Evolutionary conservation across 805 yeast species (phyloP).

Genomic region (Danielia reshetovae): DNA sequence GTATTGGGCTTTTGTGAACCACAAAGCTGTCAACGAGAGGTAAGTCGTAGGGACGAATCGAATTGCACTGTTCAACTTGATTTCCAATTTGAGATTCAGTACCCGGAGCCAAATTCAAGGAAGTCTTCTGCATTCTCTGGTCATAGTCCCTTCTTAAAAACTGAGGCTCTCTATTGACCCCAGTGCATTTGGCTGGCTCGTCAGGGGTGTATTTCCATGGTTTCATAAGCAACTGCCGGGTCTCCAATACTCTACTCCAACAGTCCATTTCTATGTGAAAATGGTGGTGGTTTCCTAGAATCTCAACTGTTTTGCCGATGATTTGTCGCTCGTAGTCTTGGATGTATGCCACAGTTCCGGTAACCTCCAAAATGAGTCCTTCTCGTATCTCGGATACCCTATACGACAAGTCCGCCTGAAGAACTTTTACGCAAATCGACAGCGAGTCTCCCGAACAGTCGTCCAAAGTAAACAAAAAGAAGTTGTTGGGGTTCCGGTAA

Average conservation of each 20-base stretch:
- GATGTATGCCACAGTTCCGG: slow-evolving; percentile 15
- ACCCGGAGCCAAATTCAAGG: no score
- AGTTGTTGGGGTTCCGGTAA: slow-evolving; percentile 7
- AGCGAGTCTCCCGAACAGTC: slow-evolving; percentile 31
- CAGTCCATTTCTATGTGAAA: slow-evolving; percentile 23
- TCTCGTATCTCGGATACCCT: slow-evolving; percentile 12
- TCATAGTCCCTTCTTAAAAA: no score
- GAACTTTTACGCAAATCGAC: slow-evolving; percentile 22
- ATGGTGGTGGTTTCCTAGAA: slow-evolving; percentile 15
- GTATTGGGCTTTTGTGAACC: background rate
- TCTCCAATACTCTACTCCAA: slow-evolving; percentile 26
- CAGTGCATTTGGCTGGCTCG: no score
- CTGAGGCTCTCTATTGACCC: no score
- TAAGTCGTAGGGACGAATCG: no score
- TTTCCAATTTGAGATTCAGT: no score
- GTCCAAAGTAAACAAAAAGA: slow-evolving; percentile 24
- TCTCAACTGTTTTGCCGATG: slow-evolving; percentile 5
- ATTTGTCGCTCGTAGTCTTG: slow-evolving; percentile 7
- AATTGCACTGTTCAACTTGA: no score
- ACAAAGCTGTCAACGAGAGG: no score
- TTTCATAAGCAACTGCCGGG: slow-evolving; percentile 14
- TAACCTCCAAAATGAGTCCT: slow-evolving; percentile 24
- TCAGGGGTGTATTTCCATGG: slow-evolving; percentile 28
- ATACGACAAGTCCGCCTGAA: slow-evolving; percentile 12
- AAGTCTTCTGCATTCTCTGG: no score